Percentiles rank a stretch among this genome's conserved stretches.
These are phyloP conservation scores for Platanus orientalis DNA, from an alignment of 164 flowering plant species.

Conservation along the genomic window DNA sequence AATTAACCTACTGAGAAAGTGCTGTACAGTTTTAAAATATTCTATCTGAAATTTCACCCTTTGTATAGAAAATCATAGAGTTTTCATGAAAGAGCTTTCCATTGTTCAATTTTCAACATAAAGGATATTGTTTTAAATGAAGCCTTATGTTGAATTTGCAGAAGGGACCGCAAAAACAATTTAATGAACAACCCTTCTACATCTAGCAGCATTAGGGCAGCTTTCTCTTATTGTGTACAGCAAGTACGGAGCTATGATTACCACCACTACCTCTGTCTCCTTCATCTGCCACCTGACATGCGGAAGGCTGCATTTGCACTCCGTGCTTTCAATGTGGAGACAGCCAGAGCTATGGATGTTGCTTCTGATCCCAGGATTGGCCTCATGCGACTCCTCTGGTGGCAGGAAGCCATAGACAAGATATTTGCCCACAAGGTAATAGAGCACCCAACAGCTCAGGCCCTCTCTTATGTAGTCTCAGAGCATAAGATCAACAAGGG, in stretches of 20 bases:
- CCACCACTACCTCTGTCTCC: constrained; percentile 95
- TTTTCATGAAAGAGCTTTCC: too few species aligned
- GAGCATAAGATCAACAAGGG: constrained; percentile 67
- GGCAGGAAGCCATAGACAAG: constrained; percentile 96
- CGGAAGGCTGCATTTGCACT: constrained; percentile 88
- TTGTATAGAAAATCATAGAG: too few species aligned
- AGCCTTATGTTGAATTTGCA: not conserved
- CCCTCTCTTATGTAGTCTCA: constrained; percentile 58
- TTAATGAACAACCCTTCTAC: constrained; percentile 58
- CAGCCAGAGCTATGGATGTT: constrained; percentile 91
- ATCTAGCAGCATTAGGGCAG: constrained; percentile 53
- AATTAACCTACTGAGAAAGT: too few species aligned
- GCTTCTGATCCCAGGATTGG: constrained; percentile 94
- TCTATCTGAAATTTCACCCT: too few species aligned
- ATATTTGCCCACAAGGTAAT: constrained; percentile 61
- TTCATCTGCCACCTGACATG: constrained; percentile 77
- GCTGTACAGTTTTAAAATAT: too few species aligned
- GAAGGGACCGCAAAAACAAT: constrained; percentile 15
- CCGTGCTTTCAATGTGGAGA: constrained; percentile 95
- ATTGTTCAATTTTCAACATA: too few species aligned
- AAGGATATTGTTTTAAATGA: too few species aligned
- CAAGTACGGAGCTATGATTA: constrained; percentile 94
- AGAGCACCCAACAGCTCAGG: constrained; percentile 88
- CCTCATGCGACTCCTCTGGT: constrained; percentile 96
- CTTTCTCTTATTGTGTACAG: constrained; percentile 90